phyloP scores from a whole-genome alignment of 169 alveolate species.

The Plasmodium gallinaceum region DNA sequence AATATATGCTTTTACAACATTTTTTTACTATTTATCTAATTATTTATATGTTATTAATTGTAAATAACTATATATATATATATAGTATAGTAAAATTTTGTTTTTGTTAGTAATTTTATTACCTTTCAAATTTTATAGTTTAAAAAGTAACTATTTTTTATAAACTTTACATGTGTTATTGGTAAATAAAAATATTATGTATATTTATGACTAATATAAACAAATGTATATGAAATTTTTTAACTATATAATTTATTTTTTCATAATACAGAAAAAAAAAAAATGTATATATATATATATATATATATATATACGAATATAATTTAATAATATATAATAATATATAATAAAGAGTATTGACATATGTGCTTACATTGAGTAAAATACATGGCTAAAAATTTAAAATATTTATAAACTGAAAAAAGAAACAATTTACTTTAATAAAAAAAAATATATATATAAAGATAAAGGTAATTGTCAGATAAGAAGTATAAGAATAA shows the following conservation, averaged over 20 bases:
- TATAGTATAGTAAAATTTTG: too few species aligned
- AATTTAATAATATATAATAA: slow-evolving; percentile 21
- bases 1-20: too few species aligned
- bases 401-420: slow-evolving; percentile 30
- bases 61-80: too few species aligned
- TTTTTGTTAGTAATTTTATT: too few species aligned
- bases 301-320: slow-evolving; percentile 20
- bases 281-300: slow-evolving; percentile 15
- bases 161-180: slow-evolving; percentile 12
- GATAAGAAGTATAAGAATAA: too few species aligned
- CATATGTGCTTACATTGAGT: slow-evolving; percentile 23
- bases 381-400: slow-evolving; percentile 47
- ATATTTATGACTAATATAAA: slow-evolving; percentile 8
- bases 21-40: too few species aligned
- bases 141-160: slow-evolving; percentile 8
- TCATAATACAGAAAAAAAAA: slow-evolving; percentile 75
- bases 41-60: too few species aligned
- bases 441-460: slow-evolving; percentile 22
- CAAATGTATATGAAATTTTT: slow-evolving; percentile 1
- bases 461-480: neutral
- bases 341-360: neutral
- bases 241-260: slow-evolving; percentile 4
- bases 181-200: slow-evolving; percentile 23
- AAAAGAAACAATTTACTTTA: slow-evolving; percentile 31
- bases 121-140: neutral